Percentiles rank a stretch among this genome's conserved stretches.
These are phyloP conservation scores for Trypanosoma brucei DNA, from an alignment of 208 protist species.

Conservation along the genomic window DNA sequence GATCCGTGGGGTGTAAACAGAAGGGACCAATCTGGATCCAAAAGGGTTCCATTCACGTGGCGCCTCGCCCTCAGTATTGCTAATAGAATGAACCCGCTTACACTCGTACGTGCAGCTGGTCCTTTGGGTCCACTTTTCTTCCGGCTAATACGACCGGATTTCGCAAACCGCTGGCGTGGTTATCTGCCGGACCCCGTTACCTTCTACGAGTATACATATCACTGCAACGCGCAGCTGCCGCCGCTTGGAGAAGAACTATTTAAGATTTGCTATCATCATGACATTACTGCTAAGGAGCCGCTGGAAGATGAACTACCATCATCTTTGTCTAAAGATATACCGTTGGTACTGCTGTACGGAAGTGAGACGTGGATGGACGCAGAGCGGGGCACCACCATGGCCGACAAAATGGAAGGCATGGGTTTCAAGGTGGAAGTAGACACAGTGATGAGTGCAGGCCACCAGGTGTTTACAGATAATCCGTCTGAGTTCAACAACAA, in stretches of 20 bases:
- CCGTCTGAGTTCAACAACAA: constrained; percentile 36
- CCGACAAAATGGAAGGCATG: constrained; percentile 19
- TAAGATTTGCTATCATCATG: constrained; percentile 46
- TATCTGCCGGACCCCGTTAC: constrained; percentile 36
- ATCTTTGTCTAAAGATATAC: constrained; percentile 21
- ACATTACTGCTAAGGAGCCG: constrained; percentile 45
- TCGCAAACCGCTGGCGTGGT: constrained; percentile 36
- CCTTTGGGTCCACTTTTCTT: constrained; percentile 46
- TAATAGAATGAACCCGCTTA: constrained; percentile 34
- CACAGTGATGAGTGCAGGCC: constrained; percentile 37
- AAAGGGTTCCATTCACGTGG: constrained; percentile 21
- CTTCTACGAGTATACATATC: constrained; percentile 73
- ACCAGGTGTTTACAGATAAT: constrained; percentile 60
- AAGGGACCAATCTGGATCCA: constrained; percentile 17
- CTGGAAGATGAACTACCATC: constrained; percentile 33
- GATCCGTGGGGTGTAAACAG: constrained; percentile 64
- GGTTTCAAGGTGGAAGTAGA: constrained; percentile 30
- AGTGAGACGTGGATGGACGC: constrained; percentile 46
- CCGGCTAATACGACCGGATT: constrained; percentile 41
- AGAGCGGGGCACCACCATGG: constrained; percentile 29
- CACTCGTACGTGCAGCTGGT: constrained; percentile 36
- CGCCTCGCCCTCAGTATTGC: constrained; percentile 31
- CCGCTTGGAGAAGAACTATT: constrained; percentile 50
- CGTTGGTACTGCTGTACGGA: constrained; percentile 42
- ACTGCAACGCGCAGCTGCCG: constrained; percentile 57